A percentile compares a stretch with the other conserved stretches of the same genome.
Conservation (phyloP, 2,329 filamentous ascomycete species). For the Clarireedia homoeocarpa region DNA sequence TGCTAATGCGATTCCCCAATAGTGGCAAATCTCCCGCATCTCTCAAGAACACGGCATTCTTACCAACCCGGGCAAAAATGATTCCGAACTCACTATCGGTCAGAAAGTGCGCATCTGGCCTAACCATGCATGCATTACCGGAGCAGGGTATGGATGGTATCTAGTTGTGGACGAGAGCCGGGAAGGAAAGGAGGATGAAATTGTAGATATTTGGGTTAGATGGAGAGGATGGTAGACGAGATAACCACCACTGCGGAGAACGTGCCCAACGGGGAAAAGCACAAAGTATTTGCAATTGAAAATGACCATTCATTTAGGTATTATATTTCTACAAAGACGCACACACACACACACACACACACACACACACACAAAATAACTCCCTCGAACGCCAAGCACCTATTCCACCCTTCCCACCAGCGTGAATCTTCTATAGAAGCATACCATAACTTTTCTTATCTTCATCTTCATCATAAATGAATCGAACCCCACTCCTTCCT, state of each 20-base stretch:
- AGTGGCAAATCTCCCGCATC: conserved; percentile 62
- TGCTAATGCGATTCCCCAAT: neutral
- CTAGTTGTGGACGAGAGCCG: conserved; percentile 59
- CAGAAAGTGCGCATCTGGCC: conserved; percentile 67
- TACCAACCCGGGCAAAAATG: conserved; percentile 44
- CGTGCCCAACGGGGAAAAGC: neutral
- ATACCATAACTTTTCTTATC: conserved; percentile 10
- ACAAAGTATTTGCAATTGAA: neutral
- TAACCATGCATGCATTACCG: conserved; percentile 74
- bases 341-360: conserved; percentile 8
- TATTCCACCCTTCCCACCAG: neutral
- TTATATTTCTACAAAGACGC: conserved; percentile 7
- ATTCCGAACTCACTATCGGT: conserved; percentile 49
- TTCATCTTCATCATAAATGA: neutral
- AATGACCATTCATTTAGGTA: neutral
- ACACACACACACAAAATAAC: conserved; percentile 4
- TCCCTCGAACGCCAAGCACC: conserved; percentile 7
- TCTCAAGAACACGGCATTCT: conserved; percentile 75
- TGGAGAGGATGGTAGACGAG: conserved; percentile 58
- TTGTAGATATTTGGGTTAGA: conserved; percentile 69
- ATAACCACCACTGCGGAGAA: neutral
- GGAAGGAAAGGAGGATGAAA: conserved; percentile 45
- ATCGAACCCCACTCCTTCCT: neutral
- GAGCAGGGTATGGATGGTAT: conserved; percentile 65
- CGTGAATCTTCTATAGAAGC: neutral